phyloP scores from a whole-genome alignment of 345 rosid species.

The Aegle marmelos region DNA sequence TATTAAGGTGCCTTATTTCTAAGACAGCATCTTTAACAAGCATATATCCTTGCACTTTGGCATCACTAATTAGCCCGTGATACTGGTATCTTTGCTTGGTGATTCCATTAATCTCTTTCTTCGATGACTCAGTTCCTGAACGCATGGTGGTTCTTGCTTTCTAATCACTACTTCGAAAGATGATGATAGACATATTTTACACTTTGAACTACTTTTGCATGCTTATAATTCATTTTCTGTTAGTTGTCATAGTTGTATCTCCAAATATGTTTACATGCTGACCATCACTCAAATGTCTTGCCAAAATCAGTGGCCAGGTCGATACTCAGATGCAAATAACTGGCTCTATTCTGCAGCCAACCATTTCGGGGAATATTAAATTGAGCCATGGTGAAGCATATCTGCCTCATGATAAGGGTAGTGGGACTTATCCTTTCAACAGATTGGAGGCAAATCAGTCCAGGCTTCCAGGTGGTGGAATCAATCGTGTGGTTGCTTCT shows the following conservation, averaged over 20 bases:
- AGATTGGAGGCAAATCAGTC: constrained; percentile 73
- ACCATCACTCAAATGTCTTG: constrained; percentile 7
- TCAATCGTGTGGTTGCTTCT: constrained; percentile 82
- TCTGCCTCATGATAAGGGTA: constrained; percentile 95
- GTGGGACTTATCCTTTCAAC: constrained; percentile 66
- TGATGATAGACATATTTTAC: not conserved
- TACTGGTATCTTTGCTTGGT: not conserved
- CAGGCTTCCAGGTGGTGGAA: constrained; percentile 57
- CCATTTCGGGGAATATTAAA: constrained; percentile 88
- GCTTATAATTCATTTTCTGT: not conserved
- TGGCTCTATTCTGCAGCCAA: constrained; percentile 94
- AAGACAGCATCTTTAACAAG: not conserved
- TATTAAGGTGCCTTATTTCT: constrained; percentile 56
- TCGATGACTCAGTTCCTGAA: constrained; percentile 2
- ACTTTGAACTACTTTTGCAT: not conserved
- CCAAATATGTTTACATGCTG: not conserved
- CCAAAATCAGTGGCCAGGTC: constrained; percentile 87
- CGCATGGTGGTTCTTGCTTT: constrained; percentile 4
- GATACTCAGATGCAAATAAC: constrained; percentile 85
- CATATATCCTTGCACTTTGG: not conserved
- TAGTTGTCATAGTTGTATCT: not conserved
- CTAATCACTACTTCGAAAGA: not conserved
- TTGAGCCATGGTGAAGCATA: constrained; percentile 98
- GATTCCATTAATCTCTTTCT: not conserved
- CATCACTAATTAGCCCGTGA: not conserved